Evolutionary conservation across 331 rosid species (phyloP), one percentile per base, ranked within the genome.

Genomic region (Rosa hybrid): DNA sequence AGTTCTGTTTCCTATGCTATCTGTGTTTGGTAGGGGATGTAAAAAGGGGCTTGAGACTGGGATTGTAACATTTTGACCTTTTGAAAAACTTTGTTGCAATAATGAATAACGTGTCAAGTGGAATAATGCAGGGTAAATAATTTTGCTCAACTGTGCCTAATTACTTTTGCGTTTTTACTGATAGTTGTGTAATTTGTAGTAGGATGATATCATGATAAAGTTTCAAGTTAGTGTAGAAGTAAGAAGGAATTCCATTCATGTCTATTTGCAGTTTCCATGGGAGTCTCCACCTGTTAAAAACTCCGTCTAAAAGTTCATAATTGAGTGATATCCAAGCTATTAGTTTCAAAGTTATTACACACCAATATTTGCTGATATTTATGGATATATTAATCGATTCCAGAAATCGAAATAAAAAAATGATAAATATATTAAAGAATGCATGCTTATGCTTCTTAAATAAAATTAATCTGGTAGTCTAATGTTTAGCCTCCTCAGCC

Each of bases 401-500:
- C 59, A 53, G 21, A 6, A 16, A 53, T 17, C 59, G 17, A 17
- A 5, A 68, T 42, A 7, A 64, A 64, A n/a, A 30, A 68, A 14
- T 21, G 57, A 16, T 21, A n/a, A 11, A 5, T 5, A 23, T 59
- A 14, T 60, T 18, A 57, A 23, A 75, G 48, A 75, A 75, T 46
- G 30, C 46, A 59, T 62, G 18, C 41, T 74, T 20, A 41, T 41
- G 20, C 16, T 54, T 39, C 21, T 41, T 16, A 8, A 56, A 8
- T 20, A 0, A 46, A 30, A 51, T 77, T 30, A 82, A 71, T 62
- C 62, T 17, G 73, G 84, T 12, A 82, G 74, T 67, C 75, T 71
- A 34, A 82, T 62, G 30, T 82, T 77, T 3, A 82, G 85, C 74
- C 85, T 71, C 42, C 82, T 82, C 18, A 77, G 85, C 85, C 85